phyloP scores from a whole-genome alignment of 2,329 filamentous ascomycete genomes.

The Alternaria brassicicola region DNA sequence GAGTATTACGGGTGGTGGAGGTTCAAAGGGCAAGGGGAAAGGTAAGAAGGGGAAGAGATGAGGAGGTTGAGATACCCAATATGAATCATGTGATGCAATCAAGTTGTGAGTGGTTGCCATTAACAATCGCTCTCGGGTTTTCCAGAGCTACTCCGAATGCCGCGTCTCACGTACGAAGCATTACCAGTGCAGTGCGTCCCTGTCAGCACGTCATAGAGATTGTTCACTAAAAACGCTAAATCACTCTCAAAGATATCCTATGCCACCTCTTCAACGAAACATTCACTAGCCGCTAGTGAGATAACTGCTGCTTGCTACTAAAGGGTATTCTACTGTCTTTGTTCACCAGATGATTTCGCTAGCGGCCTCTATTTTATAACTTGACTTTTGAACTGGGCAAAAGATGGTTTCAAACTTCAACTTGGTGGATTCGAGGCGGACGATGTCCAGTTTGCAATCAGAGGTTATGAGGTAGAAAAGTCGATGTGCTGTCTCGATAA shows the following conservation, averaged over 20 bases:
- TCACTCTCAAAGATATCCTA: background rate
- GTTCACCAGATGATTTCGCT: background rate
- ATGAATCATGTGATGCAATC: background rate
- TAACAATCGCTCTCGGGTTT: background rate
- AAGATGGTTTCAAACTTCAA: background rate
- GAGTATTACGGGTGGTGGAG: slow-evolving; percentile 64
- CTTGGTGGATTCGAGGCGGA: background rate
- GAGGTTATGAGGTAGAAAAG: background rate
- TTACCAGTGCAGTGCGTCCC: background rate
- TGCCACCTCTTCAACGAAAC: no score
- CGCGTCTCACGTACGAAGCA: no score
- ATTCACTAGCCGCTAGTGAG: no score
- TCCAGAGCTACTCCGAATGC: no score
- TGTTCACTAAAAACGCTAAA: background rate
- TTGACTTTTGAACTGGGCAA: background rate
- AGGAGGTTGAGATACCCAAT: background rate
- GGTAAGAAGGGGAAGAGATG: slow-evolving; percentile 15
- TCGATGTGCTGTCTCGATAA: accelerated
- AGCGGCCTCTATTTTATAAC: background rate
- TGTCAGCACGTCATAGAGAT: background rate
- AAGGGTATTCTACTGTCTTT: background rate
- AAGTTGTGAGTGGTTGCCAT: background rate
- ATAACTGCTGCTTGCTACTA: no score
- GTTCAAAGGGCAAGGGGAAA: slow-evolving; percentile 39
- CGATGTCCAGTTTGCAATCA: background rate